Evolutionary conservation across 2,329 filamentous ascomycete genomes (phyloP).

Genomic region (Camillea tinctor): DNA sequence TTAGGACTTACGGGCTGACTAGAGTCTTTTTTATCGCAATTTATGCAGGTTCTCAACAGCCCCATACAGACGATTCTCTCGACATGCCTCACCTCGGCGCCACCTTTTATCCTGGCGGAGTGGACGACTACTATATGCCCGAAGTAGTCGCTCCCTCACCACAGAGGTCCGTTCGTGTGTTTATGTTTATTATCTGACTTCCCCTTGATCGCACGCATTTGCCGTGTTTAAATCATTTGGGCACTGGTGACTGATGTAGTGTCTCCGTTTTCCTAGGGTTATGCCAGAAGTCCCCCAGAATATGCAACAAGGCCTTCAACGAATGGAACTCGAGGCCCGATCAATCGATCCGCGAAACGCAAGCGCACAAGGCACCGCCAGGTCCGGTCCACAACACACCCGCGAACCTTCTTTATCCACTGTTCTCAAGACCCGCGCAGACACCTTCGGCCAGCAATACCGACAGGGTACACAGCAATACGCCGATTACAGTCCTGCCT

Average conservation of each 20-base stretch:
- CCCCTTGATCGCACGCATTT: constrained; percentile 1
- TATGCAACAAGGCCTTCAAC: constrained; percentile 91
- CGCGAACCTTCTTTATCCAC: constrained; percentile 46
- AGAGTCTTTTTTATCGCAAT: constrained; percentile 18
- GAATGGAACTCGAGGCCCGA: constrained; percentile 79
- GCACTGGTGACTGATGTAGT: constrained; percentile 24
- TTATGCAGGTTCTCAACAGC: constrained; percentile 31
- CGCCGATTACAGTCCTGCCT: constrained; percentile 33
- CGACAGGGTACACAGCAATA: constrained; percentile 30
- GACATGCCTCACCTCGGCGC: constrained; percentile 51
- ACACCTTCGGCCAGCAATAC: constrained; percentile 31
- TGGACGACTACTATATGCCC: constrained; percentile 61
- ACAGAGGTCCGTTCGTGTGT: constrained; percentile 48
- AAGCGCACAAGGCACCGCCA: constrained; percentile 28
- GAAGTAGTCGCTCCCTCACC: constrained; percentile 58
- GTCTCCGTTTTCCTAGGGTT: constrained; percentile 55
- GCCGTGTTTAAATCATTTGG: constrained; percentile 1
- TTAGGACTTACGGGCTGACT: constrained; percentile 24
- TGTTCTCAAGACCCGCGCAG: constrained; percentile 32
- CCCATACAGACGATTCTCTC: constrained; percentile 35
- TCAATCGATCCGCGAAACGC: constrained; percentile 42
- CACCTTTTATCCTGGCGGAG: constrained; percentile 58
- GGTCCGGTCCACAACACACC: constrained; percentile 33
- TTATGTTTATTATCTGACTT: not conserved
- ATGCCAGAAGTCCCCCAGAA: constrained; percentile 96